Evolutionary conservation across 1,139 yeast species (phyloP).

Genomic region (Debaryomyces subglobosus): DNA sequence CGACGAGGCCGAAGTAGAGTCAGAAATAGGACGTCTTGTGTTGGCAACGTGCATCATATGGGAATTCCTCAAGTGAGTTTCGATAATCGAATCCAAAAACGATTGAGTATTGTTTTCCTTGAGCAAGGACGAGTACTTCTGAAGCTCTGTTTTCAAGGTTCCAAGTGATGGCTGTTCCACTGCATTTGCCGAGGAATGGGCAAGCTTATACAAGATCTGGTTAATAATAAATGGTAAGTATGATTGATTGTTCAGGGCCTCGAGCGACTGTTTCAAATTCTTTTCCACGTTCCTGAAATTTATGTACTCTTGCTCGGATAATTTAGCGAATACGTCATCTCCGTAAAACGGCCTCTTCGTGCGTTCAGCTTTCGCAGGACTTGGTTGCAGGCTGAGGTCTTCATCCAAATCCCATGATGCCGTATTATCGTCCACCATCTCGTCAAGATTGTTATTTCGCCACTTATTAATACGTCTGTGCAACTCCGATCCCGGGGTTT

Average conservation of each 20-base stretch:
- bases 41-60: conserved; percentile 3
- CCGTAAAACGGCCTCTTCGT: conserved; percentile 19
- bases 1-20: conserved; percentile 23
- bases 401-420: conserved; percentile 53
- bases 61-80: conserved; percentile 3
- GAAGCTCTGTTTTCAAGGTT: conserved; percentile 10
- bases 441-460: conserved; percentile 16
- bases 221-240: conserved; percentile 14
- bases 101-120: conserved; percentile 4
- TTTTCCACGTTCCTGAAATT: conserved; percentile 15
- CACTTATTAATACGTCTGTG: conserved; percentile 19
- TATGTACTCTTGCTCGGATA: conserved; percentile 20
- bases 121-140: conserved; percentile 13
- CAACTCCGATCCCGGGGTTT: conserved; percentile 6
- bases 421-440: conserved; percentile 40
- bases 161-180: neutral
- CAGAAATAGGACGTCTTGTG: conserved; percentile 15
- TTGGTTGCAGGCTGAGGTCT: conserved; percentile 19
- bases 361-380: neutral
- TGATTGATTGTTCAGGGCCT: neutral
- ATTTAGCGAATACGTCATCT: conserved; percentile 21
- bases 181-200: conserved; percentile 2
- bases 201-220: conserved; percentile 14
- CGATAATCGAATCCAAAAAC: conserved; percentile 8
- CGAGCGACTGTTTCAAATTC: conserved; percentile 9